Evolutionary conservation across 129 eudicot species (phyloP).

Genomic region (Flaveria sonorensis): DNA sequence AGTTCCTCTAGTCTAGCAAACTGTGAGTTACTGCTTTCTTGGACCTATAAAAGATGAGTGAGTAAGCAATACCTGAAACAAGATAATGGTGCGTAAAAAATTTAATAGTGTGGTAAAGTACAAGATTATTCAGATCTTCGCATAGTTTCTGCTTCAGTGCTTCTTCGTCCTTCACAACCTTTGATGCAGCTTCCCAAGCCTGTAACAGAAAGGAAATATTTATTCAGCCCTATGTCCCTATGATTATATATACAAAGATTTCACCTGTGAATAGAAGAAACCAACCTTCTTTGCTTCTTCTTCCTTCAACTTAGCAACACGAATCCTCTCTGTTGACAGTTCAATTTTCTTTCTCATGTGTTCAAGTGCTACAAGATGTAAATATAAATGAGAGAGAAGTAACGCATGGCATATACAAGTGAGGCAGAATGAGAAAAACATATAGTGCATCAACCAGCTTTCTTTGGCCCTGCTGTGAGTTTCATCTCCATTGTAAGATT

Average conservation of each 20-base stretch:
- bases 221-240: constrained; percentile 18
- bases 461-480: constrained; percentile 97
- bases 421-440: neutral
- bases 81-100: neutral
- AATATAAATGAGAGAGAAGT: constrained; percentile 21
- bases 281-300: constrained; percentile 76
- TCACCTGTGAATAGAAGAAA: constrained; percentile 7
- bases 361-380: constrained; percentile 70
- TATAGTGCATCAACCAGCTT: constrained; percentile 67
- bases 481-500: constrained; percentile 87
- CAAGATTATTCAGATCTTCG: constrained; percentile 90
- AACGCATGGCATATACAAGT: constrained; percentile 9
- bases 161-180: constrained; percentile 91
- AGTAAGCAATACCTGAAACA: constrained; percentile 10
- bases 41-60: constrained; percentile 51
- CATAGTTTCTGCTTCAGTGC: constrained; percentile 80
- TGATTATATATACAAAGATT: constrained; percentile 4
- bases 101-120: constrained; percentile 13
- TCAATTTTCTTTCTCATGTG: constrained; percentile 97
- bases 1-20: constrained; percentile 84
- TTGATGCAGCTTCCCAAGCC: constrained; percentile 90
- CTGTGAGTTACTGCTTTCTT: constrained; percentile 81
- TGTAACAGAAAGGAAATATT: constrained; percentile 27
- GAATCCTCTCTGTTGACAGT: constrained; percentile 82
- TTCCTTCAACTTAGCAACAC: constrained; percentile 81